A percentile compares a stretch with the other conserved stretches of the same genome.
phyloP scores from a whole-genome alignment of 495 filamentous ascomycete genomes.

The Neurospora hispaniola region DNA sequence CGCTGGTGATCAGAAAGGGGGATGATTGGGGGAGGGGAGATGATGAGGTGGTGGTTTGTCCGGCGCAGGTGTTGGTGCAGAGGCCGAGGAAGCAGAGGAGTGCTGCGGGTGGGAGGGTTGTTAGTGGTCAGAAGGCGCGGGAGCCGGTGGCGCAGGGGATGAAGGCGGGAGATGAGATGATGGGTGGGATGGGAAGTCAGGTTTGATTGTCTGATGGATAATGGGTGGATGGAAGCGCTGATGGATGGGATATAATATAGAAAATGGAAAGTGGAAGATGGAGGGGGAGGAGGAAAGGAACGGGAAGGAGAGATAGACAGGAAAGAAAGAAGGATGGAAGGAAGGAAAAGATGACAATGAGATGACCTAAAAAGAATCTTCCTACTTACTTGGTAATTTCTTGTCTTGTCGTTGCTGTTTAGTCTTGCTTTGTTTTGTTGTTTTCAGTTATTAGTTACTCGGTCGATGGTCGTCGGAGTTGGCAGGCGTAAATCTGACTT shows the following conservation, averaged over 20 bases:
- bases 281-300: not conserved
- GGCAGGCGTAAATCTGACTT: not conserved
- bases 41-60: conserved; percentile 85
- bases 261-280: not conserved
- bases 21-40: conserved; percentile 76
- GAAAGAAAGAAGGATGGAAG: not conserved
- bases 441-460: not conserved
- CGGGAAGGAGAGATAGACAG: not conserved
- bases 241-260: not conserved
- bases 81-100: conserved; percentile 1
- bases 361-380: not conserved
- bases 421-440: not conserved
- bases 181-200: conserved; percentile 1
- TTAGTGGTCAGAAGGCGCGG: conserved; percentile 3
- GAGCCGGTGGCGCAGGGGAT: conserved; percentile 16
- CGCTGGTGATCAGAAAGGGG: conserved; percentile 87
- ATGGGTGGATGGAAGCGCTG: not conserved
- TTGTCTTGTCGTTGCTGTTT: not conserved
- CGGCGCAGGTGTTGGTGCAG: conserved; percentile 81
- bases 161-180: not conserved
- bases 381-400: not conserved
- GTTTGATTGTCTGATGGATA: not conserved
- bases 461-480: not conserved
- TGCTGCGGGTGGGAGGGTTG: not conserved
- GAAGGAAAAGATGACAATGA: not conserved